Evolutionary conservation across 345 rosid genomes (phyloP), one percentile per base, ranked within the genome.

Genomic region (Linum usitatissimum): DNA sequence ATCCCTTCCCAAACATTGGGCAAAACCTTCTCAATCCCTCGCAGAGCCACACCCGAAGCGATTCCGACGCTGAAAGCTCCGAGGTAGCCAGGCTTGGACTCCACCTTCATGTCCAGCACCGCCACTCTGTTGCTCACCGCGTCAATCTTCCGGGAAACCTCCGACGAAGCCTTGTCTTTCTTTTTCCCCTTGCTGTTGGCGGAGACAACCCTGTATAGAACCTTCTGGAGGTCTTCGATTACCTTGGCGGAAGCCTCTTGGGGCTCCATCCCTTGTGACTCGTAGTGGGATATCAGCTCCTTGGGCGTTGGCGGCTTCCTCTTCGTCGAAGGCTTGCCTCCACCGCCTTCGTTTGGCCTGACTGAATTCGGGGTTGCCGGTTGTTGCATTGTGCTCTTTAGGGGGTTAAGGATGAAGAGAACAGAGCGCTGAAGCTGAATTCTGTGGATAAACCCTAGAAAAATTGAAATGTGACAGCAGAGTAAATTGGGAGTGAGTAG

Each of bases 161-260:
- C 90, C 6, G 73, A 68, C 2, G 73, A 14, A 60, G 68, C 55
- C 76, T 75, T 81, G 68, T 81, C 85, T 65, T 79, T 74, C 72
- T 57, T 55, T 5, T 12, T 73, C 56, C 71, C 59, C 65, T 40
- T 67, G 74, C 63, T 77, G 59, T 63, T 78, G 49, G 88, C 74
- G 5, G 86, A 76, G 56, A 81, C 60, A 61, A 81, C 77, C 55
- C 84, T 79, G 66, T 82, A 70, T 28, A 88, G 81, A 18, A 83
- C 81, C 55, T 76, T 83, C 74, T 91, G 98, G 45, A 88, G 87
- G 70, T 91, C 96, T 65, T 88, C 95, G 56, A 91, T 86, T 51
- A 84, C 96, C 66, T 84, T 86, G 68, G 83, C 36, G 40, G 96
- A 86, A 17, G 98, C 96, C 71, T 91, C 80, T 5, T 80, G 77